phyloP scores from a whole-genome alignment of 2,329 filamentous ascomycete species.

The Alternaria infectoria region DNA sequence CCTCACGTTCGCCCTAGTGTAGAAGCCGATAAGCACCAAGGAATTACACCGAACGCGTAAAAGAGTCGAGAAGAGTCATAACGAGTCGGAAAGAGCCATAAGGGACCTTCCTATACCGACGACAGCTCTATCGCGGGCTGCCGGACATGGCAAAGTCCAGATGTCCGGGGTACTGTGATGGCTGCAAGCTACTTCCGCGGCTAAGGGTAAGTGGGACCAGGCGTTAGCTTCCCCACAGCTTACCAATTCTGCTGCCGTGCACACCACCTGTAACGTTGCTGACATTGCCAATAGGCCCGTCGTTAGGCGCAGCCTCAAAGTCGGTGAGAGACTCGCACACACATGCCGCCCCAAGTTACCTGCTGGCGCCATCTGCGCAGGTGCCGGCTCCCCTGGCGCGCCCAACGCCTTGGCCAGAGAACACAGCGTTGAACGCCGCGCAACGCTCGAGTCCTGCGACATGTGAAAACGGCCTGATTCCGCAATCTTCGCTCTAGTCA shows the following conservation, averaged over 20 bases:
- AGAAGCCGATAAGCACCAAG: not conserved
- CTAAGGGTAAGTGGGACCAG: not conserved
- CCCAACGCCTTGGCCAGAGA: not conserved
- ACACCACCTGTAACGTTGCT: constrained; percentile 3
- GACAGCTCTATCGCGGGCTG: not conserved
- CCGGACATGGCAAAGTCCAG: not conserved
- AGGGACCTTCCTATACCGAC: not conserved
- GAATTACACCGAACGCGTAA: not conserved
- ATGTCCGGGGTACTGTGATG: not conserved
- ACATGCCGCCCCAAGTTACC: not conserved
- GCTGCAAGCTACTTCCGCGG: not conserved
- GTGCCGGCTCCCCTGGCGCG: not conserved
- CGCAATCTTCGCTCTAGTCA: not conserved
- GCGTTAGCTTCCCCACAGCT: constrained; percentile 4
- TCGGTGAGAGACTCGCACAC: constrained; percentile 5
- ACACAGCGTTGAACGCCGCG: not conserved
- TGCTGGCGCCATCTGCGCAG: not conserved
- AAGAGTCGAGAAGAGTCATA: not conserved
- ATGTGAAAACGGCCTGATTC: not conserved
- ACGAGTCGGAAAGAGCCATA: not conserved
- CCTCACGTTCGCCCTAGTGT: not conserved
- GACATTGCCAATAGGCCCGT: not conserved
- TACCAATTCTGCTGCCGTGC: constrained; percentile 1
- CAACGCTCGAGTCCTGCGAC: not conserved
- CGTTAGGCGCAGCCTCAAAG: not conserved